Evolutionary conservation across 2,329 filamentous ascomycete genomes (phyloP).

Genomic region (Penicillium occitanis): DNA sequence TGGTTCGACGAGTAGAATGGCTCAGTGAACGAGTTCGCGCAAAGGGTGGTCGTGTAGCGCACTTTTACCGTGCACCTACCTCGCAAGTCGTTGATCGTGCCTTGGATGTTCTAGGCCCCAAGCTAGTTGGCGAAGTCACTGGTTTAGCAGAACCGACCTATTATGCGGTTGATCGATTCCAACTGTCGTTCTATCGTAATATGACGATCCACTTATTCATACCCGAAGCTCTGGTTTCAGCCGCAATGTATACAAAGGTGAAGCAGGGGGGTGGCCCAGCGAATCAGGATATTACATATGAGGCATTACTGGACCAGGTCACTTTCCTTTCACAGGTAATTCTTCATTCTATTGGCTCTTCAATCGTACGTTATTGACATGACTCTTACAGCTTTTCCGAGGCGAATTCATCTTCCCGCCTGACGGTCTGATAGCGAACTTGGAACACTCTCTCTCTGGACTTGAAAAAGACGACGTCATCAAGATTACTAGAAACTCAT

Average conservation of each 20-base stretch:
- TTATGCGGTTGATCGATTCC: conserved; percentile 93
- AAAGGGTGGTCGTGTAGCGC: conserved; percentile 88
- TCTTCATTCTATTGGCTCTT: background rate
- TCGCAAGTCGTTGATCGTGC: conserved; percentile 83
- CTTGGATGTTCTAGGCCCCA: conserved; percentile 84
- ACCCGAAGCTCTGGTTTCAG: conserved; percentile 84
- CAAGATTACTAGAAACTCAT: conserved; percentile 58
- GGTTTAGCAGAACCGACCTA: conserved; percentile 87
- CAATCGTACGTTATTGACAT: background rate
- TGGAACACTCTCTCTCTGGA: conserved; percentile 74
- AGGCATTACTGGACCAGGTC: conserved; percentile 73
- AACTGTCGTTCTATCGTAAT: conserved; percentile 96
- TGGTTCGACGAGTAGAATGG: conserved; percentile 88
- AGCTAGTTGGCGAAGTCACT: conserved; percentile 76
- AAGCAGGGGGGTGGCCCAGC: conserved; percentile 86
- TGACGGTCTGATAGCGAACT: conserved; percentile 75
- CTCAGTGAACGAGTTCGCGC: conserved; percentile 75
- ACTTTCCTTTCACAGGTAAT: conserved; percentile 73
- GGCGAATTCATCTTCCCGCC: conserved; percentile 96
- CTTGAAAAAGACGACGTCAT: conserved; percentile 80
- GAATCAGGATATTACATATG: conserved; percentile 74
- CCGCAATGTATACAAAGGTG: conserved; percentile 83
- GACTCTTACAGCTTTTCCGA: conserved; percentile 67
- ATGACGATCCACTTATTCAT: conserved; percentile 99
- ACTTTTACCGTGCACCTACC: conserved; percentile 80